Evolutionary conservation across 805 yeast genomes (phyloP).

Genomic region (Sungouiozyma ichnusensis): DNA sequence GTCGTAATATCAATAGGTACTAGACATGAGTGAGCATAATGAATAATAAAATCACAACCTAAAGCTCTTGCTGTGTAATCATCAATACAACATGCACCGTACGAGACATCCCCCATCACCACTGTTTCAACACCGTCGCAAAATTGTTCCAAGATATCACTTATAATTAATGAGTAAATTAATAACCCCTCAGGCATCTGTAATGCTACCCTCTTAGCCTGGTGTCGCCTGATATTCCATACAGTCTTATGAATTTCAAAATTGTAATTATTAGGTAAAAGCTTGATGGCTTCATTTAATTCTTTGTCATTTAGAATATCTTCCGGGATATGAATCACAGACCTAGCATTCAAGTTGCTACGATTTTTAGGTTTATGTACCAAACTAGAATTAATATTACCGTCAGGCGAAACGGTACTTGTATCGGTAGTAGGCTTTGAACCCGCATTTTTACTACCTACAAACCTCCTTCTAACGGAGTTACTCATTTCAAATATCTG

Average conservation of each 20-base stretch:
- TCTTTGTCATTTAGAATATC: constrained; percentile 74
- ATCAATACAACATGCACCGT: constrained; percentile 97
- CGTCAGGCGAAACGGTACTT: constrained; percentile 7
- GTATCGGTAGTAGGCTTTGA: constrained; percentile 7
- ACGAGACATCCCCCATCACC: constrained; percentile 97
- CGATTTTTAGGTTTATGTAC: constrained; percentile 24
- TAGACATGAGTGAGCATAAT: constrained; percentile 93
- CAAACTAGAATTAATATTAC: constrained; percentile 13
- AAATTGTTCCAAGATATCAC: constrained; percentile 88
- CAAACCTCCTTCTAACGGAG: constrained; percentile 45
- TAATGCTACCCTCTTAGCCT: constrained; percentile 76
- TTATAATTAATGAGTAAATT: constrained; percentile 77
- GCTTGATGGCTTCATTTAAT: constrained; percentile 68
- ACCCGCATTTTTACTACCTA: constrained; percentile 38
- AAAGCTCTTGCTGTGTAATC: constrained; percentile 89
- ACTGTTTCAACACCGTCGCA: constrained; percentile 68
- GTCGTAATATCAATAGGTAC: constrained; percentile 90
- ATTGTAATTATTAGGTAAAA: constrained; percentile 85
- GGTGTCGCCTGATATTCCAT: constrained; percentile 74
- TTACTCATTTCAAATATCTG: not conserved
- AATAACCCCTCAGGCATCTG: constrained; percentile 97
- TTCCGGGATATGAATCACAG: constrained; percentile 78
- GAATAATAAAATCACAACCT: constrained; percentile 90
- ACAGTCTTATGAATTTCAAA: constrained; percentile 93
- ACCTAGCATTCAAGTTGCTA: constrained; percentile 37